Conservation (phyloP, 495 filamentous ascomycete genomes). For the Sabuloglossum arenarium region DNA sequence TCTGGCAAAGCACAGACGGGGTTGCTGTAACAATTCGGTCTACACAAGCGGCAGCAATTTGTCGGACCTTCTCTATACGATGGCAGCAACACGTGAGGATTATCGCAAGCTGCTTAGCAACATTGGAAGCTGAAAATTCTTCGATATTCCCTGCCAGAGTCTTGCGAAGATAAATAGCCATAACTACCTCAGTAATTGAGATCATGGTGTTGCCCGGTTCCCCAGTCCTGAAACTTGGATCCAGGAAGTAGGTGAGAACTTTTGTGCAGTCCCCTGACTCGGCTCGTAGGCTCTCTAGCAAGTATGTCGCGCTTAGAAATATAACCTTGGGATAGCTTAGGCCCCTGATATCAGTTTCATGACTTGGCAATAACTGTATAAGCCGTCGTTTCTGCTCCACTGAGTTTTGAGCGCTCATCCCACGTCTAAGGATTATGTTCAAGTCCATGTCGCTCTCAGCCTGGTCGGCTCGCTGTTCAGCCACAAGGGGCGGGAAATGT, state of each 20-base stretch:
- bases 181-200: constrained; percentile 50
- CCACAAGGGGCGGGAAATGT: constrained; percentile 64
- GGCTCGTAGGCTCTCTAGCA: constrained; percentile 70
- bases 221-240: constrained; percentile 58
- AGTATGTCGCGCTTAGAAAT: constrained; percentile 68
- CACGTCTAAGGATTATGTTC: constrained; percentile 72
- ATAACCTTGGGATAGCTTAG: constrained; percentile 75
- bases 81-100: constrained; percentile 84
- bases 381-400: constrained; percentile 62
- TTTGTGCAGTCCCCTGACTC: constrained; percentile 72
- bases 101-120: constrained; percentile 67
- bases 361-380: constrained; percentile 45
- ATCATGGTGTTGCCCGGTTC: constrained; percentile 76
- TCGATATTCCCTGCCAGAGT: constrained; percentile 48
- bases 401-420: constrained; percentile 53
- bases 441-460: constrained; percentile 90
- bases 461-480: constrained; percentile 66
- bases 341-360: constrained; percentile 53
- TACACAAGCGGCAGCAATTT: constrained; percentile 57
- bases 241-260: constrained; percentile 73
- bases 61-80: constrained; percentile 72
- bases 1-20: constrained; percentile 79
- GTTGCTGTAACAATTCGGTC: constrained; percentile 66
- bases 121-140: constrained; percentile 58
- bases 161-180: constrained; percentile 51